Base-by-base conservation (phyloP, 2,329 filamentous ascomycete species). In the Fusarium bactridioides region DNA sequence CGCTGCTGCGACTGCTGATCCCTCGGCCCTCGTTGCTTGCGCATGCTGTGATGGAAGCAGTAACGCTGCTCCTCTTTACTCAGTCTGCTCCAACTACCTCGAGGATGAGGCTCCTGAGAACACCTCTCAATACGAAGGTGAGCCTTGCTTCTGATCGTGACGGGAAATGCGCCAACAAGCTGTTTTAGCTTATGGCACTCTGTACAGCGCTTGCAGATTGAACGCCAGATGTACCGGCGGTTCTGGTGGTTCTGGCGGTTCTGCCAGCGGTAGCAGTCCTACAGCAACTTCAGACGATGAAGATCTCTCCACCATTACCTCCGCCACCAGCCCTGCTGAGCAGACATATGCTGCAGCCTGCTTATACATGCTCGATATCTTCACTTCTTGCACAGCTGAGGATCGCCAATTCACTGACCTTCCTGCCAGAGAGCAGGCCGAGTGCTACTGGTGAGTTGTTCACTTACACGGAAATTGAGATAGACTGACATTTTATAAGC, bases 381-480 rank as follows among this genome's bases (percentile, higher is more conserved):
- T 74, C 55, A 58, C 61, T 25, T 78, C 77, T 5, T 81, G 79
- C 64, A 73, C 70, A 43, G 62, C 44, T 15, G 59, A 73, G 41
- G 74, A 77, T 27, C 61, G 60, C 10, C 70, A 71, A 25, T 81
- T 81, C 66, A 69, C 72, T n/a, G 44, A 67, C 9, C 60, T 79
- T 27, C 75, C 75, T 27, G 74, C 59, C 61, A 69, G 51, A 25
- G 72, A 77, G 35, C 79, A 81, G 51, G 79, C 80, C 23, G 67
- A 74, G 23, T 81, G 80, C 74, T 80, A 79, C 71, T 81, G 80
- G 80, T 81, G 55, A 65, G 79, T 67, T 10, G 10, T 21, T 8
- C 31, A 50, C 7, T 12, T 16, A 27, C n/a, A 29, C 21, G 38
- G 51, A 21, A 56, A 37, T 18, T 21, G 25, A 18, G 21, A 10